Evolutionary conservation across 306 rosid species (phyloP), one percentile per base, ranked within the genome.

Genomic region (Fragaria nilgerrensis): DNA sequence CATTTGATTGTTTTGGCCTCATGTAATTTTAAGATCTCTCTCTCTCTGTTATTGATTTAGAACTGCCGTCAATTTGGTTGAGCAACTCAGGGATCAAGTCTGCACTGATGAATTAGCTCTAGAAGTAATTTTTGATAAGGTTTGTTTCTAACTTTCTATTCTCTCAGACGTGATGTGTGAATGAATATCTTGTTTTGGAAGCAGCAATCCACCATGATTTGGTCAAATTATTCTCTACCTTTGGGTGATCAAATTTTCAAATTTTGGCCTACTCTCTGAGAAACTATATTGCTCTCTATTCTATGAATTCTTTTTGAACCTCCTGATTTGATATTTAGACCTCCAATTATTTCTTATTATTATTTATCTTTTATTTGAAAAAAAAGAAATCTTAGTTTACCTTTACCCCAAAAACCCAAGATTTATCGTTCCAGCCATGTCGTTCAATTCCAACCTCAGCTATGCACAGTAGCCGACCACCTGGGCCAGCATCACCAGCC

Each of bases 71-170:
- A 81, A 82, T 53, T 83, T 95, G 80, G 80, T 90, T 83, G 84
- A 89, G 86, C 92, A 90, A 89, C 87, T 95, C 83, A 88, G 83
- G 84, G 84, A 85, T 49, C 82, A 62, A 53, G 68, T 83, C 25
- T 73, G 77, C 55, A 67, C 77, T 47, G 83, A 95, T 68, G 97
- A 95, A 36, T 68, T 80, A 34, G 75, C 79, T 39, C 80, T 72
- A 67, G 97, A 84, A 80, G 82, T 75, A 55, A 78, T 89, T 78
- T 91, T 92, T 56, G 89, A 88, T 72, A 84, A 89, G 83, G 97
- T 95, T 84, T 82, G 90, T 63, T 82, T 68, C 36, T 32, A 32
- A 32, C 36, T 32, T 32, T 32, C 64, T 76, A 39, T 79, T 72
- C 63, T 80, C 65, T 63, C 66, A 14, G 70, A 10, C 9, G 14